Base-by-base conservation (phyloP, 179 eudicot genomes). In the Drosera spatulata region DNA sequence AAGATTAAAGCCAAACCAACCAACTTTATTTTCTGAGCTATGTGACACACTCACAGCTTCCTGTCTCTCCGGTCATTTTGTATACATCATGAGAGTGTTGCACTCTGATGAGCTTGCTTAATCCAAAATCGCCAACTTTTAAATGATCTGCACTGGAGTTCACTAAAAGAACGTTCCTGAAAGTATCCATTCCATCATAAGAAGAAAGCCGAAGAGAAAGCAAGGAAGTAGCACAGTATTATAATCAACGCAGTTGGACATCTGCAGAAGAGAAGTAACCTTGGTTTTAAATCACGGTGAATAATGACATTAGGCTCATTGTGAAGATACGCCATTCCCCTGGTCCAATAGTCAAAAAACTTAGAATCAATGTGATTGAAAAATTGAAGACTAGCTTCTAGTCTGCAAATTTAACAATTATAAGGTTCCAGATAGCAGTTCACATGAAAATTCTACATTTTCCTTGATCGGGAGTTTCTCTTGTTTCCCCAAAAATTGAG, bases 51-150 rank as follows among this genome's bases (percentile, higher is more conserved):
- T 80, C 71, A 93, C 99, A 93, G 82, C 99, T 93, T 80, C 99
- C 99, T 55, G 99, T 93, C 72, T 93, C 99, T 39, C 99, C 99
- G 52, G 99, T 93, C 97, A 93, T 74, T 77, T 89, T 89, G 79
- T 93, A 93, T 13, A 93, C 93, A 71, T 93, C 99, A 54, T 81
- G 97, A 63, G 99, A 80, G 75, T 93, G 86, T 66, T 89, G 77
- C 62, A 83, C 95, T 67, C 77, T 81, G 33, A 93, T 85, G 45
- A 93, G 97, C 80, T 93, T 93, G 85, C 99, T 93, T 51, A 93
- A 66, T 72, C 99, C 99, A 81, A 93, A 93, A 75, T 93, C 99
- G 70, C 99, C 99, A 52, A 93, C 99, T 77, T 93, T 93, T 58
- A 93, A 63, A 72, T 93, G 99, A 75, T 93, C 99, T 50, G 99